Evolutionary conservation across 345 rosid genomes (phyloP), one percentile per base, ranked within the genome.

Genomic region (Excoecaria agallocha): DNA sequence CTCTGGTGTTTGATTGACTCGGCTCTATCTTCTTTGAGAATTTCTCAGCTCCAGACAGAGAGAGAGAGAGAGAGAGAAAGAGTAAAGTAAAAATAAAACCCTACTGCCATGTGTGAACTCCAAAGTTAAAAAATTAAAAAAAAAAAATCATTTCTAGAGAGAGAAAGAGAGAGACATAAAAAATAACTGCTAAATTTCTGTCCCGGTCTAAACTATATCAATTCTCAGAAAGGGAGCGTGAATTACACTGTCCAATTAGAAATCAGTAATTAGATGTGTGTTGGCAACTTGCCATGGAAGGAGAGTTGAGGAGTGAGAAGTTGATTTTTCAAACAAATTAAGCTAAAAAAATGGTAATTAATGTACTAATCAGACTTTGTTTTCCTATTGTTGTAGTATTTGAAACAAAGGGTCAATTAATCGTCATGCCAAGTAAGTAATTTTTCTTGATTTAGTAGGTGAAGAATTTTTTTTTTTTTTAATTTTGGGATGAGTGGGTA

Each of bases 51-150:
- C 69, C 79, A 80, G n/a, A n/a, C n/a, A n/a, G n/a, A n/a, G n/a
- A n/a, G n/a, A n/a, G n/a, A n/a, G n/a, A n/a, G 43, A 78, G 52
- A 65, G 54, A 66, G 68, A 70, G 77, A 77, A 78, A 83, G 78
- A 67, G 45, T 74, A 77, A 84, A 84, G 80, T 66, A 71, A 83
- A 87, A 85, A 85, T 69, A 82, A 84, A 89, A 85, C 87, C 91
- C 91, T 89, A 85, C 88, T 84, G 78, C 77, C 52, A 17, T 50
- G 70, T 83, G 82, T 68, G 80, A 77, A 84, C 71, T 71, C 75
- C 76, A 72, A 77, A 76, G 82, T 76, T 68, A 83, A 82, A 82
- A 76, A n/a, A n/a, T n/a, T n/a, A n/a, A n/a, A n/a, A n/a, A n/a
- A n/a, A n/a, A n/a, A n/a, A n/a, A n/a, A n/a, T 64, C 15, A 43